These are phyloP conservation scores for Sporobolomyces roseus DNA, from an alignment of 768 basidiomycete genomes.

Conservation along the genomic window DNA sequence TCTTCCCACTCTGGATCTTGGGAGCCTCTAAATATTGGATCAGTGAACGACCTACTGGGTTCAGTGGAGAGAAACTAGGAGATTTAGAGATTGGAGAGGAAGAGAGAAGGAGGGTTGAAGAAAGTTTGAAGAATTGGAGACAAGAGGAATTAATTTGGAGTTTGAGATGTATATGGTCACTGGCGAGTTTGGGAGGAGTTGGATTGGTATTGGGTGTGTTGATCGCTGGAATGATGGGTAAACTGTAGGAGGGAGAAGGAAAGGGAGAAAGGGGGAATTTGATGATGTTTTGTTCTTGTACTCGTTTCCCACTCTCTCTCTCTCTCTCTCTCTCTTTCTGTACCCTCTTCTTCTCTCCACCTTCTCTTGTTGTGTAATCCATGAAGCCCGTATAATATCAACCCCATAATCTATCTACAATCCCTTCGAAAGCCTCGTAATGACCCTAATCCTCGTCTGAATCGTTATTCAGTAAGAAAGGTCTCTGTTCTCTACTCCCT, in stretches of 20 bases:
- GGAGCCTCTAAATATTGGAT: constrained; percentile 7
- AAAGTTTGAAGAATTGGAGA: constrained; percentile 14
- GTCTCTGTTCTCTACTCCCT: neutral
- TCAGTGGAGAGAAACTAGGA: too few species aligned
- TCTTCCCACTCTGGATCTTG: constrained; percentile 12
- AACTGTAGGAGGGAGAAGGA: neutral
- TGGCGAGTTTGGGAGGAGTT: neutral
- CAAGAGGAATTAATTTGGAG: constrained; percentile 27
- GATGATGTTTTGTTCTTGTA: too few species aligned
- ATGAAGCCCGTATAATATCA: neutral
- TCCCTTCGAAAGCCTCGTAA: neutral
- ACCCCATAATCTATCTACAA: neutral
- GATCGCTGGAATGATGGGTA: neutral
- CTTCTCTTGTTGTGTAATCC: neutral
- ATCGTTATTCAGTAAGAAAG: constrained; percentile 31
- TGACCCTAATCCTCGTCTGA: neutral
- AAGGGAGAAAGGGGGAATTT: too few species aligned
- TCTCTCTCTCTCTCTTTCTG: too few species aligned
- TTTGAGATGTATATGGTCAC: constrained; percentile 9
- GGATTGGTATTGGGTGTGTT: neutral
- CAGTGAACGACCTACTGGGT: constrained; percentile 2
- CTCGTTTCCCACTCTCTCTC: neutral
- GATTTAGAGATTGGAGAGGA: neutral
- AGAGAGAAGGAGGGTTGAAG: neutral
- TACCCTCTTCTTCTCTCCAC: neutral